These are phyloP conservation scores for Carex sylvatica DNA, from an alignment of 202 grass and related monocot genomes.

Conservation along the genomic window DNA sequence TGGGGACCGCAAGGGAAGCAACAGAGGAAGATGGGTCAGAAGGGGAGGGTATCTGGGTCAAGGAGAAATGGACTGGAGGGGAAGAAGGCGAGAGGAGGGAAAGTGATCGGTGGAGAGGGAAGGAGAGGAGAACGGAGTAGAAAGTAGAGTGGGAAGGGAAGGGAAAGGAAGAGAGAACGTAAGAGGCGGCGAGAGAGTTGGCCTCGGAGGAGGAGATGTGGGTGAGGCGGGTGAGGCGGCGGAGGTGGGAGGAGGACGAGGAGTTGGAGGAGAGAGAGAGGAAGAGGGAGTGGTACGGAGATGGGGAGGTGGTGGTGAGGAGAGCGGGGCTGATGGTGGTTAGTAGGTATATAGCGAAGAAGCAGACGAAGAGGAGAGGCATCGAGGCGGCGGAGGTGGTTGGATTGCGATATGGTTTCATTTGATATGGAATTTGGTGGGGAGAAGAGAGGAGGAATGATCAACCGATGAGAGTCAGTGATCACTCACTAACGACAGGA, in stretches of 20 bases:
- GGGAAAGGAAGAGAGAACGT: constrained; percentile 38
- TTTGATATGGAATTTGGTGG: neutral
- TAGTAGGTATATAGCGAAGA: constrained; percentile 23
- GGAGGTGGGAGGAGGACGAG: constrained; percentile 57
- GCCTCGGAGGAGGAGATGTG: constrained; percentile 63
- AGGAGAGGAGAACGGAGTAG: constrained; percentile 59
- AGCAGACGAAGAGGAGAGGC: constrained; percentile 25
- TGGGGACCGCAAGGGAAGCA: constrained; percentile 49
- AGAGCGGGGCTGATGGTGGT: constrained; percentile 18
- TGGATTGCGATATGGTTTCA: constrained; percentile 11
- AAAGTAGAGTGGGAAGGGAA: constrained; percentile 33
- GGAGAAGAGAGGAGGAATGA: neutral
- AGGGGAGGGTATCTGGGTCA: constrained; percentile 59
- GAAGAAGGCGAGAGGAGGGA: constrained; percentile 36
- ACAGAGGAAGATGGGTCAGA: constrained; percentile 38
- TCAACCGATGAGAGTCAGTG: neutral
- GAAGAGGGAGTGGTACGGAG: constrained; percentile 48
- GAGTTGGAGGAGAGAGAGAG: constrained; percentile 58
- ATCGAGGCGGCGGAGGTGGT: constrained; percentile 18
- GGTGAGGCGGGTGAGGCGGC: constrained; percentile 49
- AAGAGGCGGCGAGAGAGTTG: constrained; percentile 41
- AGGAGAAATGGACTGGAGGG: constrained; percentile 31
- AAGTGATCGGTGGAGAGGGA: constrained; percentile 36
- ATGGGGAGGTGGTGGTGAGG: constrained; percentile 4
- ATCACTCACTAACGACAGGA: neutral